Evolutionary conservation across 1,284 basidiomycete species (phyloP).

Genomic region (Entoloma clypeatum): DNA sequence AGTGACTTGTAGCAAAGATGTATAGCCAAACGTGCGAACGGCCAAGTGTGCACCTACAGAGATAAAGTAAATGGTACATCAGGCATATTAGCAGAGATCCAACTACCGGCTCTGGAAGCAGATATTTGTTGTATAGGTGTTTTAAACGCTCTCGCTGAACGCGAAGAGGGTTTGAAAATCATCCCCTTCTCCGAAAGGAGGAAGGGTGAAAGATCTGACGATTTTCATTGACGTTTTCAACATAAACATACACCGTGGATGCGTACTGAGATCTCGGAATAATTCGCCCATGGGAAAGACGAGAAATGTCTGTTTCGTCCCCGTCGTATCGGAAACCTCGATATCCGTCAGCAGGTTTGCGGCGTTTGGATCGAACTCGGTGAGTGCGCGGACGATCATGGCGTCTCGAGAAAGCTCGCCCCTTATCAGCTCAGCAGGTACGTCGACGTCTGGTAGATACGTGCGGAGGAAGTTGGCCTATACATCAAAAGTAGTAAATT

Average conservation of each 20-base stretch:
- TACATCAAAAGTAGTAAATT: conserved; percentile 5
- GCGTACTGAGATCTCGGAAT: conserved; percentile 56
- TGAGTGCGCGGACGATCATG: conserved; percentile 28
- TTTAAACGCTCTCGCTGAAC: conserved; percentile 42
- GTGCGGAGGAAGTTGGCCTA: conserved; percentile 68
- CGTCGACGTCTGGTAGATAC: conserved; percentile 67
- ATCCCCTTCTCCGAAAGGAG: conserved; percentile 25
- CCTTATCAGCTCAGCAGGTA: conserved; percentile 58
- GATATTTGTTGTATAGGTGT: conserved; percentile 56
- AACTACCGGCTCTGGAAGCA: conserved; percentile 22
- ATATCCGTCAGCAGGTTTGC: conserved; percentile 50
- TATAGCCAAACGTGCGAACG: conserved; percentile 32
- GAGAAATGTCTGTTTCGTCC: conserved; percentile 29
- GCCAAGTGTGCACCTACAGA: conserved; percentile 31
- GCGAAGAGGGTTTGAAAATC: conserved; percentile 40
- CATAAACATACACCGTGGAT: background rate
- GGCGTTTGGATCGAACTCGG: conserved; percentile 49
- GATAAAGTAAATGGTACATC: background rate
- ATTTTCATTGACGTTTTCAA: conserved; percentile 1
- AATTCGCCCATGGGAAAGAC: conserved; percentile 63
- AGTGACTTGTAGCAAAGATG: conserved; percentile 19
- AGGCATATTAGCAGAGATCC: background rate
- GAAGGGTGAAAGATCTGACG: conserved; percentile 50
- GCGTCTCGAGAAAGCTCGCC: conserved; percentile 49
- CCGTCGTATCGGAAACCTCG: conserved; percentile 26